Percentiles rank a stretch among this genome's conserved stretches.
These are phyloP conservation scores for Phaffomyces thermotolerans DNA, from an alignment of 805 yeast genomes.

Conservation along the genomic window DNA sequence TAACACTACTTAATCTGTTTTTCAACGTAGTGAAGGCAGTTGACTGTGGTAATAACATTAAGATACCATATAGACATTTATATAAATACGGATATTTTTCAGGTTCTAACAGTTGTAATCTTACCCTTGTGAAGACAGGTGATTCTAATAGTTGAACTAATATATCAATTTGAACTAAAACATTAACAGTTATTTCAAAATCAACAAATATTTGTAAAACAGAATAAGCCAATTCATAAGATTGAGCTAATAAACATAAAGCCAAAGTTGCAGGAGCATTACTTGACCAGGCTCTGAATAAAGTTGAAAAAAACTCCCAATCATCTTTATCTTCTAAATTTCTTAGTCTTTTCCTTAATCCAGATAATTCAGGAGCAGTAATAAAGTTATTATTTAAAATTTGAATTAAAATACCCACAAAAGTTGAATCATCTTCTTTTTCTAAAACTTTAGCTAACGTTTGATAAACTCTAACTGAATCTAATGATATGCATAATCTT, in stretches of 20 bases:
- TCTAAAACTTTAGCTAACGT: constrained; percentile 72
- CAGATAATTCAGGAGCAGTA: constrained; percentile 74
- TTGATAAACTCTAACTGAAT: constrained; percentile 77
- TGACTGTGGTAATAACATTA: constrained; percentile 93
- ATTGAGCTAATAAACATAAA: constrained; percentile 77
- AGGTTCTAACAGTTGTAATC: constrained; percentile 87
- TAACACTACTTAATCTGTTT: constrained; percentile 52
- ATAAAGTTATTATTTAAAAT: constrained; percentile 79
- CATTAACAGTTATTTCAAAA: constrained; percentile 69
- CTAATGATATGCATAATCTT: constrained; percentile 72
- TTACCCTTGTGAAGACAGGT: constrained; percentile 80
- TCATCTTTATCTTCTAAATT: constrained; percentile 57
- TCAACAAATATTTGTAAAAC: constrained; percentile 76
- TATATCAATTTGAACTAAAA: constrained; percentile 81
- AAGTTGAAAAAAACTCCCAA: constrained; percentile 58
- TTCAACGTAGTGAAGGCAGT: constrained; percentile 79
- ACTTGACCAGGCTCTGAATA: constrained; percentile 88
- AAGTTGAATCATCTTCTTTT: constrained; percentile 52
- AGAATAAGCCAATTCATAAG: constrained; percentile 81
- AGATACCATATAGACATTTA: constrained; percentile 83
- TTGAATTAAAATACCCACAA: constrained; percentile 76
- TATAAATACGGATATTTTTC: constrained; percentile 71
- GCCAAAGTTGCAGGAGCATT: constrained; percentile 86
- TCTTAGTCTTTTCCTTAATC: constrained; percentile 61
- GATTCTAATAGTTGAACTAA: constrained; percentile 86